Evolutionary conservation across 2,329 filamentous ascomycete species (phyloP), one percentile per base, ranked within the genome.

Genomic region (Colletotrichum trifolii): DNA sequence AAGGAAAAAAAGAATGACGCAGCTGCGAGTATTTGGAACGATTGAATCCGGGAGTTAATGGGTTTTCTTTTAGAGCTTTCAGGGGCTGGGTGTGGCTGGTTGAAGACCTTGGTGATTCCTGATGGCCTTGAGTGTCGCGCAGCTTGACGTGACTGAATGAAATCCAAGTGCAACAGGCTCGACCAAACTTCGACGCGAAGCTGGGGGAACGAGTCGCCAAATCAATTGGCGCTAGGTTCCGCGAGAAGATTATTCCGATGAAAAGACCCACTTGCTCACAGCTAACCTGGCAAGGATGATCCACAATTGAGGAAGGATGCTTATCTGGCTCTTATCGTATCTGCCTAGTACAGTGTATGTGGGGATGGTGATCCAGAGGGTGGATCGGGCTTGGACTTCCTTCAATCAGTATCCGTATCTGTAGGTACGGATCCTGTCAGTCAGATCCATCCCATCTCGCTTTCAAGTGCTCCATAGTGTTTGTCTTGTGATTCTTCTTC

Each of bases 161-260:
- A 42, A 45, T 25, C 25, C 25, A 25, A 25, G 25, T 36, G 49
- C 59, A 45, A 42, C 60, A 53, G 60, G 60, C 64, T 66, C 48
- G 45, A 59, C 63, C 59, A 49, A 66, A 60, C 76, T 75, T 75
- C 74, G 77, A 80, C 66, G 71, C 69, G 73, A 76, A 74, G 73
- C 78, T 76, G 79, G 79, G 79, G 75, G 69, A 64, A 73, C 68
- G 69, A 52, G 76, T 72, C 74, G 70, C 78, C 78, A 80, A 81
- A 75, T 74, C 77, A 74, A 77, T 72, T 68, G 62, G 67, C 78
- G 79, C 79, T 81, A 81, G 77, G 73, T 2, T 10, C 1, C 53
- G 77, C 63, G 75, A 74, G 7, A 80, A 77, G 50, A 50, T 72
- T 78, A n/a, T 68, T 76, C 76, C 78, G 76, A 42, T 39, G 42